A percentile compares a stretch with the other conserved stretches of the same genome.
Conservation (phyloP, 1,284 basidiomycete genomes). For the Puccinia polysora region DNA sequence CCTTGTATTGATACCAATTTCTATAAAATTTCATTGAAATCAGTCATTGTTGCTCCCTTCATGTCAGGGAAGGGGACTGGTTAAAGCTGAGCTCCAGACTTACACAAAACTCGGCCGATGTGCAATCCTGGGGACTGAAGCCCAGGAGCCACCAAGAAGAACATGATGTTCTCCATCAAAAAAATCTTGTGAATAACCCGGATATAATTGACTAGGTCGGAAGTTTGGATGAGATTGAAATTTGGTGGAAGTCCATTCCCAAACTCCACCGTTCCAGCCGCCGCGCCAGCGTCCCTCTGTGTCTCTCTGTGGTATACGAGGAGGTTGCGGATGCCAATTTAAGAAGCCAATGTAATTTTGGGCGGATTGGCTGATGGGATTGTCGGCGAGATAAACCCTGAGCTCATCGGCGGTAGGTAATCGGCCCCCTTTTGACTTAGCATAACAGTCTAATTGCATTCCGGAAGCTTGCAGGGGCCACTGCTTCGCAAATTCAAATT, state of each 20-base stretch:
- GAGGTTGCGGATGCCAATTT: conserved; percentile 91
- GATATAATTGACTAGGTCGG: conserved; percentile 69
- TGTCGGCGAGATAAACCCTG: conserved; percentile 65
- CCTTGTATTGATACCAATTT: conserved; percentile 41
- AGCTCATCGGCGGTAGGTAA: conserved; percentile 87
- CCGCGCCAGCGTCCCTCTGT: conserved; percentile 55
- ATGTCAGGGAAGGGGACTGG: too few relatives aligned
- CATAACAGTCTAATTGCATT: conserved; percentile 72
- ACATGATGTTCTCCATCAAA: conserved; percentile 48
- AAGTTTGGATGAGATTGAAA: conserved; percentile 73
- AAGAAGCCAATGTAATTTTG: conserved; percentile 78
- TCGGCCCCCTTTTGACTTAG: conserved; percentile 76
- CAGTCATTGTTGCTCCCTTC: too few relatives aligned
- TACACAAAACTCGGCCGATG: conserved; percentile 63
- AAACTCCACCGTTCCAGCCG: conserved; percentile 86
- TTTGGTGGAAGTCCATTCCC: conserved; percentile 90
- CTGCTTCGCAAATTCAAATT: conserved; percentile 67
- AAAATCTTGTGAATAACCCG: conserved; percentile 70
- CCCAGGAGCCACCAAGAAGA: conserved; percentile 84
- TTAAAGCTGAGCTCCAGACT: conserved; percentile 24
- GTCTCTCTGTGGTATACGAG: conserved; percentile 48
- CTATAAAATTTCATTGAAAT: neutral
- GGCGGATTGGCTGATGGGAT: conserved; percentile 49
- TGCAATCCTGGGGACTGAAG: conserved; percentile 74
- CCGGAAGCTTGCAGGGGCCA: conserved; percentile 86